Evolutionary conservation across 1,284 basidiomycete genomes (phyloP).

Genomic region (Ceratorhiza oryzae-sativae): DNA sequence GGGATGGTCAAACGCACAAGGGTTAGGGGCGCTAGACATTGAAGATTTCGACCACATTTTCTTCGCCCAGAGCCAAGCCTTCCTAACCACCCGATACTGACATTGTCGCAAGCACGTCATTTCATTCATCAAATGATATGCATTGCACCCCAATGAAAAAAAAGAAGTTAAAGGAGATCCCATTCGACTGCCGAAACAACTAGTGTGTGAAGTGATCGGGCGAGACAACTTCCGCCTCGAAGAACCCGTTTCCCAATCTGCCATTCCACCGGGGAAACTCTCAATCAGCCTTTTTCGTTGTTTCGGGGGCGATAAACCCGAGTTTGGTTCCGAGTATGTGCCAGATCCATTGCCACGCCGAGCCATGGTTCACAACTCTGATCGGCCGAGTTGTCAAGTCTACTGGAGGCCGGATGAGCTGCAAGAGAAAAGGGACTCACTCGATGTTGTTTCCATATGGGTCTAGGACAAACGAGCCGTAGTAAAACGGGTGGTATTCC

Average conservation of each 20-base stretch:
- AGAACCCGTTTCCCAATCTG: not conserved
- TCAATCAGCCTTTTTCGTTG: not conserved
- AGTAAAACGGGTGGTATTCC: conserved; percentile 26
- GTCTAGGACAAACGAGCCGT: conserved; percentile 21
- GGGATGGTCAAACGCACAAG: too few relatives aligned
- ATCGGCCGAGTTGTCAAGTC: not conserved
- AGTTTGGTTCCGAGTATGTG: conserved; percentile 19
- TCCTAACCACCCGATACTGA: too few relatives aligned
- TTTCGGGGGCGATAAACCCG: conserved; percentile 9
- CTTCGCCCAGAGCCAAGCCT: too few relatives aligned
- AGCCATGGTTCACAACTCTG: conserved; percentile 33
- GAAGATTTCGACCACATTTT: too few relatives aligned
- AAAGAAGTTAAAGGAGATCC: too few relatives aligned
- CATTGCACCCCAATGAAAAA: too few relatives aligned
- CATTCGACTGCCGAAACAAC: too few relatives aligned
- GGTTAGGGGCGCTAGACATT: too few relatives aligned
- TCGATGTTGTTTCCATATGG: conserved; percentile 35
- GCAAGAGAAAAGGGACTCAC: conserved; percentile 7
- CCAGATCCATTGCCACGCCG: conserved; percentile 34
- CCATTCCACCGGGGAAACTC: not conserved
- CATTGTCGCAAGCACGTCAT: too few relatives aligned
- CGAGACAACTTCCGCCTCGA: too few relatives aligned
- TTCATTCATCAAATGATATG: too few relatives aligned
- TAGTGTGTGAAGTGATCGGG: too few relatives aligned
- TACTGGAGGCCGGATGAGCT: not conserved